Evolutionary conservation across 2,329 filamentous ascomycete genomes (phyloP).

Genomic region (Magnaporthiopsis poae): DNA sequence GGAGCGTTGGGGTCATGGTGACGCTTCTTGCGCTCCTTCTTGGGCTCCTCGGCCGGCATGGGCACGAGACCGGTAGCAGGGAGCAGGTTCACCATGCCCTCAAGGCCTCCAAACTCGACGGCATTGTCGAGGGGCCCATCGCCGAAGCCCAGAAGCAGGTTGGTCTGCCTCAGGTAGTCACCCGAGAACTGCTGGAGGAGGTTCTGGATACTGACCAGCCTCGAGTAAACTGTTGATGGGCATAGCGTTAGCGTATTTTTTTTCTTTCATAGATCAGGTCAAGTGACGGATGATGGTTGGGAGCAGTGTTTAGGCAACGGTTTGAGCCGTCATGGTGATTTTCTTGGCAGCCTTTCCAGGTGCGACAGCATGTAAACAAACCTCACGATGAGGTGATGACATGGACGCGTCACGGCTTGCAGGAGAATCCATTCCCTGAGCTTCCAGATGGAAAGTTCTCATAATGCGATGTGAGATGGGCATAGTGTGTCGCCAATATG

Average conservation of each 20-base stretch:
- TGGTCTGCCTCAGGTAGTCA: slow-evolving; percentile 82
- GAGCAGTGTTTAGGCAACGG: neutral
- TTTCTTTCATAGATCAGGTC: neutral
- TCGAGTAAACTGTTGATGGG: slow-evolving; percentile 48
- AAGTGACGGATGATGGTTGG: neutral
- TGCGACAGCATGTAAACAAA: neutral
- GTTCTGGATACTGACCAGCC: slow-evolving; percentile 65
- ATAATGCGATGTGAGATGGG: no score
- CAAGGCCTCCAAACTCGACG: slow-evolving; percentile 40
- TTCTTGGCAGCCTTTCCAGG: neutral
- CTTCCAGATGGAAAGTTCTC: neutral
- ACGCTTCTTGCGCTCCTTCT: slow-evolving; percentile 85
- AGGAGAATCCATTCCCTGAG: neutral
- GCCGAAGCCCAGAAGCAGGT: slow-evolving; percentile 68
- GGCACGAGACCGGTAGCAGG: slow-evolving; percentile 21
- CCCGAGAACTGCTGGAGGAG: slow-evolving; percentile 69
- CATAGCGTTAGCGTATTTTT: neutral
- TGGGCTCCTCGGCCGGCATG: slow-evolving; percentile 44
- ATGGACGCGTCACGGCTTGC: neutral
- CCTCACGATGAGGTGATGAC: neutral
- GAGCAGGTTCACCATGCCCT: slow-evolving; percentile 38
- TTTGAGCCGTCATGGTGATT: neutral
- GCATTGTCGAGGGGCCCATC: slow-evolving; percentile 43
- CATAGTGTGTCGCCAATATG: no score
- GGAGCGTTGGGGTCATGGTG: slow-evolving; percentile 85